These are phyloP conservation scores for Fraxinus cuspidata DNA, from an alignment of 257 asterid genomes.

Conservation along the genomic window DNA sequence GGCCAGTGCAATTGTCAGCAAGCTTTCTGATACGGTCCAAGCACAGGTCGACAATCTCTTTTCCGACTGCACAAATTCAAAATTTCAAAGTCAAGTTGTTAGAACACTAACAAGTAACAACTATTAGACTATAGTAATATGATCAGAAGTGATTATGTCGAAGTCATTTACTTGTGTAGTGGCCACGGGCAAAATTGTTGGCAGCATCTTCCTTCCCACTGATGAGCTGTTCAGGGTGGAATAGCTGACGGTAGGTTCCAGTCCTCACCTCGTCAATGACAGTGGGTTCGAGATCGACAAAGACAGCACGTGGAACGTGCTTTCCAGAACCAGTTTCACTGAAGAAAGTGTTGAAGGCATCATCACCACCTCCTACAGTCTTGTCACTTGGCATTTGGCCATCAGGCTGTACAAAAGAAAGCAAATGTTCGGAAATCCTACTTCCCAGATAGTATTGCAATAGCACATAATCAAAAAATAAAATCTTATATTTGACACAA, in stretches of 20 bases:
- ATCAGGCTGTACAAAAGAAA: conserved; percentile 34
- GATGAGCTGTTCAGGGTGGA: conserved; percentile 42
- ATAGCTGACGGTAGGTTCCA: conserved; percentile 21
- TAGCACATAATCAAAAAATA: background rate
- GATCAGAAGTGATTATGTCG: too few relatives aligned
- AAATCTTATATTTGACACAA: too few relatives aligned
- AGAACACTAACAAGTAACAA: too few relatives aligned
- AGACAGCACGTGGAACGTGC: conserved; percentile 51
- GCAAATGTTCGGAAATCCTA: background rate
- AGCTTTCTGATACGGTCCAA: conserved; percentile 47
- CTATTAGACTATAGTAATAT: too few relatives aligned
- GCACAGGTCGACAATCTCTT: conserved; percentile 49
- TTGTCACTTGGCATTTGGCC: conserved; percentile 47
- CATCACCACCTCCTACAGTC: conserved; percentile 46
- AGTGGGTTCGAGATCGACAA: conserved; percentile 48
- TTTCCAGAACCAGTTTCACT: conserved; percentile 49
- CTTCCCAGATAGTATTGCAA: background rate
- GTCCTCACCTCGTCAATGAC: conserved; percentile 48
- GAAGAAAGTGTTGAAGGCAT: conserved; percentile 51
- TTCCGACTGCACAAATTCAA: conserved; percentile 30
- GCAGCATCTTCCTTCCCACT: conserved; percentile 51
- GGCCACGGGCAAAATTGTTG: conserved; percentile 49
- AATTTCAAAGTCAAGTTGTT: too few relatives aligned
- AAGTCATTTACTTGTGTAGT: conserved; percentile 35
- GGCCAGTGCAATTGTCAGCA: conserved; percentile 47